These are phyloP conservation scores for Arachis monticola DNA, from an alignment of 331 rosid genomes.

Conservation along the genomic window DNA sequence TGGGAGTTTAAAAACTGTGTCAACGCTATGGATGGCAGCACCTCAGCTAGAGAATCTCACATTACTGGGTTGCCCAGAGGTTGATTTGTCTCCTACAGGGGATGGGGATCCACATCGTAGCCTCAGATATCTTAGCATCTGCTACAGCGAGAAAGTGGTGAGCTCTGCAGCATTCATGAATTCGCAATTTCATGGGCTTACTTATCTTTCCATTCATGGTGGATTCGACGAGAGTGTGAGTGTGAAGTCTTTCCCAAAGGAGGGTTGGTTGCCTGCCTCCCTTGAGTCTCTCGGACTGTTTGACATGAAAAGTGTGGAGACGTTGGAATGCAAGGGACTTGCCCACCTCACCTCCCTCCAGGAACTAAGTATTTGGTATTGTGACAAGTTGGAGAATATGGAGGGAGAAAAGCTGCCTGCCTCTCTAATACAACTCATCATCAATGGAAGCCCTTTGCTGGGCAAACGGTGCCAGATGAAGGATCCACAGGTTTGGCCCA, in stretches of 20 bases:
- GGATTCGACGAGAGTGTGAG: no score
- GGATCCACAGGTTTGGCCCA: no score
- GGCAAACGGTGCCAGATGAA: no score
- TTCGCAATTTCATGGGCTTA: no score
- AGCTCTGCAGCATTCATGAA: not conserved
- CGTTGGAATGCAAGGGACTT: conserved; percentile 19
- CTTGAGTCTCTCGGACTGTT: no score
- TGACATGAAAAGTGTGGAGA: not conserved
- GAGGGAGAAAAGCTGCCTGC: conserved; percentile 31
- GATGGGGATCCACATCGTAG: not conserved
- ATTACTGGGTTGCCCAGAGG: not conserved
- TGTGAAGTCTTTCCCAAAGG: no score
- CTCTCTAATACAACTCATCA: not conserved
- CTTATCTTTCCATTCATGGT: no score
- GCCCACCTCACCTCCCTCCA: conserved; percentile 26
- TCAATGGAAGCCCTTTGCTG: no score
- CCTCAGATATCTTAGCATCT: not conserved
- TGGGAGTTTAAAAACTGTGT: no score
- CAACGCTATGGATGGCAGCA: not conserved
- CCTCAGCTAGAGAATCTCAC: not conserved
- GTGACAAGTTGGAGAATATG: not conserved
- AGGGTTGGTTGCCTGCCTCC: no score
- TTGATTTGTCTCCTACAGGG: not conserved
- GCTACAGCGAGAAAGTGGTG: not conserved
- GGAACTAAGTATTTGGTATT: fast-evolving